These are phyloP conservation scores for Schoenoplectus triqueter DNA, from an alignment of 202 grass and related monocot genomes.

Conservation along the genomic window DNA sequence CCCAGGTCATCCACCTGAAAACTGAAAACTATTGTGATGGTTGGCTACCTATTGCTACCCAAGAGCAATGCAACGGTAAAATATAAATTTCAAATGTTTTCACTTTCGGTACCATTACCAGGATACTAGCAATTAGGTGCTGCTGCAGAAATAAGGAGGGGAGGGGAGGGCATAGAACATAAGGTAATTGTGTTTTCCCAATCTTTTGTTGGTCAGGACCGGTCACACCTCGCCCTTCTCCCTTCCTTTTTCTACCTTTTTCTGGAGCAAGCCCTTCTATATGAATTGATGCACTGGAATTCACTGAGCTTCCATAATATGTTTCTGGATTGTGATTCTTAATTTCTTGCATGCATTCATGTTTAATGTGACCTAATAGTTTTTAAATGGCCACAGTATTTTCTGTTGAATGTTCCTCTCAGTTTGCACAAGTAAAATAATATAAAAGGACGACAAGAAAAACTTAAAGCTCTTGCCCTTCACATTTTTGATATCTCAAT, in stretches of 20 bases:
- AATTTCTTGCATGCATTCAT: not conserved
- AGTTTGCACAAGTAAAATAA: conserved; percentile 18
- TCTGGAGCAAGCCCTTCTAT: not conserved
- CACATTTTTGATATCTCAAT: conserved; percentile 21
- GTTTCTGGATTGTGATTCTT: conserved; percentile 5
- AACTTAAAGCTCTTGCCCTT: not conserved
- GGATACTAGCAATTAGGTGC: too few species aligned
- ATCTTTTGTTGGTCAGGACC: not conserved
- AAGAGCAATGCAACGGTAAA: conserved; percentile 60
- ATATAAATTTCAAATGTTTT: not conserved
- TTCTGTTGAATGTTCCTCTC: conserved; percentile 10
- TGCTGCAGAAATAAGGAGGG: too few species aligned
- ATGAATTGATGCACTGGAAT: conserved; percentile 7
- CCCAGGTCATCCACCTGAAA: conserved; percentile 63
- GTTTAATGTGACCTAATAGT: conserved; percentile 19
- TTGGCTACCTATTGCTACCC: conserved; percentile 49
- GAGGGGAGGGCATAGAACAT: not conserved
- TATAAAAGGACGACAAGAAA: conserved; percentile 29
- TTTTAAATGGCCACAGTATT: not conserved
- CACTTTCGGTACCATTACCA: too few species aligned
- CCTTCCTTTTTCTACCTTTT: not conserved
- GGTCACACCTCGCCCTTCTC: not conserved
- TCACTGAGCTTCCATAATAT: not conserved
- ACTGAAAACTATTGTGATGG: conserved; percentile 57
- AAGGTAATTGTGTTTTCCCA: too few species aligned